Percentiles rank a stretch among this genome's conserved stretches.
Conservation (phyloP, 208 protist genomes). For the Crithidia acanthocephali region DNA sequence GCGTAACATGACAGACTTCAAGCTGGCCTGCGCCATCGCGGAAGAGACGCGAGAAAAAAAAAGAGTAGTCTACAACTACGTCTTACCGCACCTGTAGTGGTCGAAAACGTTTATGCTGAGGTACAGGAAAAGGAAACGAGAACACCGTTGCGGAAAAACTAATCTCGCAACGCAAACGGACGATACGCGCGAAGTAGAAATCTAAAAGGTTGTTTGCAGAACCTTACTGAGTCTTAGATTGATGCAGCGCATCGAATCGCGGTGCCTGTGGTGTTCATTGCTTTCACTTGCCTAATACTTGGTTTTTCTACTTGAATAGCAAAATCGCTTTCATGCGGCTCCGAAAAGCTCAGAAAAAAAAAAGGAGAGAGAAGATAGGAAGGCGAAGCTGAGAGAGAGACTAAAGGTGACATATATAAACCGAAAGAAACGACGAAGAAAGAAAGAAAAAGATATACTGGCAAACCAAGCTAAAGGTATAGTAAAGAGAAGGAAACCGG, state of each 20-base stretch:
- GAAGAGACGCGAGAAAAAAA: background rate
- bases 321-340: background rate
- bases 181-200: background rate
- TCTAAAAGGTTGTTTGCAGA: background rate
- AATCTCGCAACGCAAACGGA: background rate
- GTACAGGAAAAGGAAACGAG: conserved; percentile 14
- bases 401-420: conserved; percentile 1
- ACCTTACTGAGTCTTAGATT: background rate
- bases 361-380: conserved; percentile 22
- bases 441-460: too few relatives aligned
- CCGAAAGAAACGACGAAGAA: conserved; percentile 4
- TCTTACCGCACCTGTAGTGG: too few relatives aligned
- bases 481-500: conserved; percentile 6
- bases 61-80: too few relatives aligned
- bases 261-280: background rate
- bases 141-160: conserved; percentile 1
- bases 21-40: too few relatives aligned
- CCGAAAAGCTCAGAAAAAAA: background rate
- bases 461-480: background rate
- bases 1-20: too few relatives aligned
- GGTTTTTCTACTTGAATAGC: too few relatives aligned
- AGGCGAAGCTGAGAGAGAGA: background rate
- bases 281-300: too few relatives aligned
- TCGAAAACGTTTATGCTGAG: background rate
- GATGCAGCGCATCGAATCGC: conserved; percentile 5